Base-by-base conservation (phyloP, 768 basidiomycete genomes). In the Trametes gibbosa region DNA sequence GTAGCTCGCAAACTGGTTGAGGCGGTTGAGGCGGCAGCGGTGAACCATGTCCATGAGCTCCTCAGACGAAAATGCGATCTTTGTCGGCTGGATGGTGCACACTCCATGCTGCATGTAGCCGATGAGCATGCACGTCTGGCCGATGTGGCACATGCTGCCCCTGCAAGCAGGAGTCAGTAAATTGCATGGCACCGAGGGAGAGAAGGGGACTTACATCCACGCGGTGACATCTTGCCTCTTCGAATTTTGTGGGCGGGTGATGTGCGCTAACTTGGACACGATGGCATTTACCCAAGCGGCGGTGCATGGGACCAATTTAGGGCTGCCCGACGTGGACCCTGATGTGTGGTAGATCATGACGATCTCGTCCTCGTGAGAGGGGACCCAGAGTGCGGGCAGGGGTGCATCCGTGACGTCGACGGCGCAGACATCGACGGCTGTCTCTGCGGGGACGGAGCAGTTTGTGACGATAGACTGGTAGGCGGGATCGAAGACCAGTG, bases 111-210 rank as follows among this genome's bases (percentile, higher is more conserved):
- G 87, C 25, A 92, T 74, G 58, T 79, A 75, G 49, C 89, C 87
- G 66, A 90, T 74, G 45, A 92, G 77, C 84, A 90, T 85, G 79
- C 84, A 89, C 41, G 80, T 83, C 71, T 90, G 87, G 27, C 74
- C 90, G 61, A 90, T 90, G 72, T 90, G 90, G 69, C 86, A 90
- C 87, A 91, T 87, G 76, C 86, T 87, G 57, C 90, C 89, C 78
- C 88, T 90, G 74, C 47, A 23, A 54, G 64, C 58, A 70, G 61
- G 49, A 63, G 58, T 62, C 64, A 75, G 69, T 73, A 67, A 76
- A 66, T 63, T 63, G 53, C 39, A 53, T 58, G 65, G 4, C 29
- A 32, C 29, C 41, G 35, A 48, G 42, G 41, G 45, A 60, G 47
- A 50, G 61, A 53, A 62, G 61, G 68, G 50, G 53, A 79, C 86